Evolutionary conservation across 2,329 filamentous ascomycete genomes (phyloP).

Genomic region (Scleromitrula shiraiana): DNA sequence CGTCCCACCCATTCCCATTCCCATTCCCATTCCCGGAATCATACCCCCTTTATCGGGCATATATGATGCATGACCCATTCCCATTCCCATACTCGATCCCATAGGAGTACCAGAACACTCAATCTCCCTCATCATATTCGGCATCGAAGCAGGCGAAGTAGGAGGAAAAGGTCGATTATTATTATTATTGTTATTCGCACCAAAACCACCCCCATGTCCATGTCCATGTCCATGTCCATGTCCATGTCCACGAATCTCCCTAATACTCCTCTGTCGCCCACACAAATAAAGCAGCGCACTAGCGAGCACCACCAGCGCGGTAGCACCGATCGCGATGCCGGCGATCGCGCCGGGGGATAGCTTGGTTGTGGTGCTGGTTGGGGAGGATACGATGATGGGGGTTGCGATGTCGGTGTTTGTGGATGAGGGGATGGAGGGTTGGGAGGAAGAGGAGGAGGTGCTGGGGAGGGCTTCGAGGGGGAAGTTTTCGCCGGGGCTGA

Average conservation of each 20-base stretch:
- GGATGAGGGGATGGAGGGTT: slow-evolving; percentile 6
- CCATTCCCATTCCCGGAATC: no score
- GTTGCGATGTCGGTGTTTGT: slow-evolving; percentile 1
- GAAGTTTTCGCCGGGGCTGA: slow-evolving; percentile 21
- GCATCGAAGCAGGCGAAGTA: no score
- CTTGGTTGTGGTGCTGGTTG: background rate
- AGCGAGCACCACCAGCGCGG: slow-evolving; percentile 16
- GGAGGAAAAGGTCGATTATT: no score
- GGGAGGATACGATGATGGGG: background rate
- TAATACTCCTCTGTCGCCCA: slow-evolving; percentile 19
- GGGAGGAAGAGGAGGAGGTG: slow-evolving; percentile 6
- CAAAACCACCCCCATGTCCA: no score
- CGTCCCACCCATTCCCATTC: no score
- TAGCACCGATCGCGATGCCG: slow-evolving; percentile 21
- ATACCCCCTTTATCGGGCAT: no score
- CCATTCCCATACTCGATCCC: no score
- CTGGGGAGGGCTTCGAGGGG: slow-evolving; percentile 14
- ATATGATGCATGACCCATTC: no score
- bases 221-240: background rate
- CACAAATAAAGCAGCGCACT: slow-evolving; percentile 20
- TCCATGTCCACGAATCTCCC: slow-evolving; percentile 11
- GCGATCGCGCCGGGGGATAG: slow-evolving; percentile 20
- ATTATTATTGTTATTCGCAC: no score
- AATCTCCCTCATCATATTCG: no score
- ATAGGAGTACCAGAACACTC: no score